Conservation (phyloP, 768 basidiomycete genomes). For the Plicaturopsis crispa region DNA sequence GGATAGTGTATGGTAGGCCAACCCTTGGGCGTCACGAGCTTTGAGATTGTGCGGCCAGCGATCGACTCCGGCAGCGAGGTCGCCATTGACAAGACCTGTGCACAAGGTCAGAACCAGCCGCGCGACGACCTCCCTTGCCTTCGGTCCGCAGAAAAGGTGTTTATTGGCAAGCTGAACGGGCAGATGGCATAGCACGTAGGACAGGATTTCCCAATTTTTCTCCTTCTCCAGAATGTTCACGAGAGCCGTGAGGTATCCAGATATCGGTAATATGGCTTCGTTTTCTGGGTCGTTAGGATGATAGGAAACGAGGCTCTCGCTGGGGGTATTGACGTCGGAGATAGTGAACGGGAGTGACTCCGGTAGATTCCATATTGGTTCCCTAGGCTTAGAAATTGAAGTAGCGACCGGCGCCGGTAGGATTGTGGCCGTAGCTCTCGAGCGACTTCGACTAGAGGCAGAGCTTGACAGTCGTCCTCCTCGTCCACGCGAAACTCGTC, state of each 20-base stretch:
- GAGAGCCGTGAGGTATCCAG: constrained; percentile 61
- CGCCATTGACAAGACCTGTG: constrained; percentile 49
- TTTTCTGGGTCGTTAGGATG: constrained; percentile 40
- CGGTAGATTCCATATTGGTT: constrained; percentile 61
- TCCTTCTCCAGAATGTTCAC: constrained; percentile 64
- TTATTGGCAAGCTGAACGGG: constrained; percentile 92
- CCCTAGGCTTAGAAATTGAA: constrained; percentile 28
- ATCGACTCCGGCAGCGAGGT: constrained; percentile 48
- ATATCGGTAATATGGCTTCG: constrained; percentile 57
- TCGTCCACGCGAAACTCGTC: constrained; percentile 45
- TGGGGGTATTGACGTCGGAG: constrained; percentile 51
- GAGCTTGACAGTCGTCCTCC: constrained; percentile 35
- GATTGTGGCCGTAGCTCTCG: constrained; percentile 36
- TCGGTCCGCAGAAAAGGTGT: constrained; percentile 91
- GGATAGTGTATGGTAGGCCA: constrained; percentile 82
- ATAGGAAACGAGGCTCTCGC: constrained; percentile 61
- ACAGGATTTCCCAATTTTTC: constrained; percentile 87
- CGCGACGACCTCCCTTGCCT: constrained; percentile 55
- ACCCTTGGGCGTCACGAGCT: constrained; percentile 75
- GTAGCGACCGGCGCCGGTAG: constrained; percentile 13
- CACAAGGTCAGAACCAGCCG: constrained; percentile 63
- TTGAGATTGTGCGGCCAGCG: constrained; percentile 58
- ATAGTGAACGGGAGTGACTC: constrained; percentile 54
- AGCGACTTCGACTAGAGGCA: constrained; percentile 52
- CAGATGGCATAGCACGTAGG: constrained; percentile 86